These are phyloP conservation scores for Davidsoniella virescens DNA, from an alignment of 2,329 filamentous ascomycete genomes.

Conservation along the genomic window DNA sequence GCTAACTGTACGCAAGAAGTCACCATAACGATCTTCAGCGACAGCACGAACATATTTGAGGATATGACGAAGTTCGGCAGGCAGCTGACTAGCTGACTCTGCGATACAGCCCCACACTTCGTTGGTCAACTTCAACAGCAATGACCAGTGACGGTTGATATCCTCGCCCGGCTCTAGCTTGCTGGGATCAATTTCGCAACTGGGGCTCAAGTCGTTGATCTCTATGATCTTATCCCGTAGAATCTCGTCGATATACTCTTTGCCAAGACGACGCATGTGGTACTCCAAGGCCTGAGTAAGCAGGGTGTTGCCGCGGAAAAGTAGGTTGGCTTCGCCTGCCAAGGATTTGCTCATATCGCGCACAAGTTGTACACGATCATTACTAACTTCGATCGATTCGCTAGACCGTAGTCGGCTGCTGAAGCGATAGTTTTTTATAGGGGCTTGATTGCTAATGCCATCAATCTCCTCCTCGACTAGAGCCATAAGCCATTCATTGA, in stretches of 20 bases:
- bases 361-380: constrained; percentile 55
- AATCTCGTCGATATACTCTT: constrained; percentile 79
- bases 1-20: constrained; percentile 73
- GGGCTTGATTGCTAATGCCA: constrained; percentile 67
- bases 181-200: constrained; percentile 91
- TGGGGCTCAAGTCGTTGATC: constrained; percentile 77
- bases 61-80: constrained; percentile 66
- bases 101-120: constrained; percentile 76
- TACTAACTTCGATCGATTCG: constrained; percentile 45
- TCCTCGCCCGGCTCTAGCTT: constrained; percentile 52
- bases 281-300: constrained; percentile 86
- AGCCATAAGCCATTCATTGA: constrained; percentile 79
- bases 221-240: constrained; percentile 72
- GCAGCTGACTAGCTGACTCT: constrained; percentile 56
- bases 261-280: constrained; percentile 87
- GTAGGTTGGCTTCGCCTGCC: constrained; percentile 76
- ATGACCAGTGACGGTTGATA: constrained; percentile 67
- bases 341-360: constrained; percentile 65
- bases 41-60: constrained; percentile 85
- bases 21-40: constrained; percentile 85
- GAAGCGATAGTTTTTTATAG: constrained; percentile 57
- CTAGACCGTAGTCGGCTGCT: constrained; percentile 54
- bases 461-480: constrained; percentile 96
- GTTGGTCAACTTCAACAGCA: constrained; percentile 59
- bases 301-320: constrained; percentile 89